Percentiles rank a stretch among this genome's conserved stretches.
Evolutionary conservation across 2,329 filamentous ascomycete genomes (phyloP).

Genomic region (Apiospora hydei): DNA sequence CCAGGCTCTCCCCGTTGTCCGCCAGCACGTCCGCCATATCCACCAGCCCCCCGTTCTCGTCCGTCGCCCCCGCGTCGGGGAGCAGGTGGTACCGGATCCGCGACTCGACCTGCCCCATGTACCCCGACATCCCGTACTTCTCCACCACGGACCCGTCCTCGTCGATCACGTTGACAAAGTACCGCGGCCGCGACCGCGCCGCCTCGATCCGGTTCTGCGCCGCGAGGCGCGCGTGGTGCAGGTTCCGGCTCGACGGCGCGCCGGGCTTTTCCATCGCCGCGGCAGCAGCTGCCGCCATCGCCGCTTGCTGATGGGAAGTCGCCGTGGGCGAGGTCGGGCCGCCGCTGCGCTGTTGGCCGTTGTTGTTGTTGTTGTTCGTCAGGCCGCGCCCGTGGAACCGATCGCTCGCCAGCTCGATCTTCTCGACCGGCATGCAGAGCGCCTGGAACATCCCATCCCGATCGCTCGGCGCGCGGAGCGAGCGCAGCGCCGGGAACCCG

Average conservation of each 20-base stretch:
- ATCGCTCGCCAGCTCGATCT: slow-evolving; percentile 59
- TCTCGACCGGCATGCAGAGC: slow-evolving; percentile 69
- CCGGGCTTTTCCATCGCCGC: neutral
- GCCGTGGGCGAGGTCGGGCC: slow-evolving; percentile 44
- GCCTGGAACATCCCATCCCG: slow-evolving; percentile 73
- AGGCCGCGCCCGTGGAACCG: slow-evolving; percentile 49
- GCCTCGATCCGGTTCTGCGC: slow-evolving; percentile 72
- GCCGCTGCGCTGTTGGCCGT: slow-evolving; percentile 29
- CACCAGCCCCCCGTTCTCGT: slow-evolving; percentile 63
- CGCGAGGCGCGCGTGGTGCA: slow-evolving; percentile 62
- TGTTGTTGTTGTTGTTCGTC: slow-evolving; percentile 40
- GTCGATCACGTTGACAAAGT: slow-evolving; percentile 64
- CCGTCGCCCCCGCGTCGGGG: slow-evolving; percentile 62
- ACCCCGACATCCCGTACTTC: slow-evolving; percentile 64
- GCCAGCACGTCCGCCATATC: slow-evolving; percentile 59
- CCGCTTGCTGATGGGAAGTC: neutral
- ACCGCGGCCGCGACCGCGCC: slow-evolving; percentile 60
- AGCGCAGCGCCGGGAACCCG: slow-evolving; percentile 68
- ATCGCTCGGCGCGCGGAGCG: slow-evolving; percentile 71
- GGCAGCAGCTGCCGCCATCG: slow-evolving; percentile 43
- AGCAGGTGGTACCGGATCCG: slow-evolving; percentile 66
- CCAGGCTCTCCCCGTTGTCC: slow-evolving; percentile 45
- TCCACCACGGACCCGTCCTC: slow-evolving; percentile 58
- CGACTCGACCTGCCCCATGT: slow-evolving; percentile 66
- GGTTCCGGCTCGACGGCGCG: slow-evolving; percentile 37